Base-by-base conservation (phyloP, 2,329 filamentous ascomycete genomes). In the Aspergillus eucalypticola region DNA sequence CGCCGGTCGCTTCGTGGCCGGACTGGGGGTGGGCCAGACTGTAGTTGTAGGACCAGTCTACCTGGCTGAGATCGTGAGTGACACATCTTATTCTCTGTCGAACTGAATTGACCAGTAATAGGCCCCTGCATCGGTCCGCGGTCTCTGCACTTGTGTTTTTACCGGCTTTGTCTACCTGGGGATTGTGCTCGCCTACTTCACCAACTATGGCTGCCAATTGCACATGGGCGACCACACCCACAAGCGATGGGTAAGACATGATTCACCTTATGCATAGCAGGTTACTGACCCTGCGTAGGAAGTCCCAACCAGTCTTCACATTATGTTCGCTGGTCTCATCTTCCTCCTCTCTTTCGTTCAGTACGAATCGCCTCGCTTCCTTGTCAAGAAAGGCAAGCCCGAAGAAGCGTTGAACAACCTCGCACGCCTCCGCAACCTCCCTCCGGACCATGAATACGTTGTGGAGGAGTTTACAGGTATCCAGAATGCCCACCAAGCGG, bases 131-230 rank as follows among this genome's bases (percentile, higher is more conserved):
- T 84, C 86, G 1, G 81, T 91, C 60, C 85, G 89, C 57, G 89
- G 90, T 65, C 84, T 93, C 21, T 92, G 89, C 70, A 91, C 90
- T 1, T 88, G 86, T 68, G 82, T 88, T 25, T 90, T 90, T 71
- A 86, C 87, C 0, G 87, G 87, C 1, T 82, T 89, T 53, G 90
- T 93, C 21, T 93, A 93, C 70, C 75, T 90, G 56, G 90, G 90
- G 23, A 91, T 92, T 62, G 89, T 93, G 67, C 81, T 93, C 15
- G 89, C 88, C 8, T 94, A 92, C 77, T 93, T 92, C 68, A 86
- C 88, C 60, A 90, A 88, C 73, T 89, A 88, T 70, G 87, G 87
- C 13, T 81, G 78, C n/a, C 77, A 81, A 25, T 72, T 85, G 23
- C 79, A 86, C 67, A 81, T 78, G 64, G 79, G 80, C 17, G 71